Conservation (phyloP, 257 asterid species). For the Linderniella brevidens region DNA sequence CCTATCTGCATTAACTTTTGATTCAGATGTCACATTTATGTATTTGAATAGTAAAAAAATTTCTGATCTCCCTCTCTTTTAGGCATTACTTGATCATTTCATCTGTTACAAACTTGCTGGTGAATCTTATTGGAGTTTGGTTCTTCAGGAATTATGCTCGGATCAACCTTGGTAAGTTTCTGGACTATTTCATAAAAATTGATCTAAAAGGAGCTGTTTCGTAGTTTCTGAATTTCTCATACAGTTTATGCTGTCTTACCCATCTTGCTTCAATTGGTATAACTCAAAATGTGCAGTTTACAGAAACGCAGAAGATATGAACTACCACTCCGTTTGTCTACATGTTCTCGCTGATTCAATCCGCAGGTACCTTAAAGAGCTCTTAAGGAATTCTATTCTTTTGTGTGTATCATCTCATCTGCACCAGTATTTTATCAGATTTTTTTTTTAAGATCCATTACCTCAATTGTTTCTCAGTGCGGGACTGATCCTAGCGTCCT, state of each 20-base stretch:
- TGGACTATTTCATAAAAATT: too few relatives aligned
- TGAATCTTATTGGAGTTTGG: constrained; percentile 96
- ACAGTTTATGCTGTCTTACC: too few relatives aligned
- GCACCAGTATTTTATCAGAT: too few relatives aligned
- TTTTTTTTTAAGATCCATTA: not conserved
- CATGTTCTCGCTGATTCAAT: constrained; percentile 96
- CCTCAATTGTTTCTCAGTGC: constrained; percentile 50
- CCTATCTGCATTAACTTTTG: too few relatives aligned
- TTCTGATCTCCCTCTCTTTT: not conserved
- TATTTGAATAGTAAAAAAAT: too few relatives aligned
- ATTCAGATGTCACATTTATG: too few relatives aligned
- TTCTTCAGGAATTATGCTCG: constrained; percentile 94
- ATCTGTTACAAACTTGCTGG: constrained; percentile 84
- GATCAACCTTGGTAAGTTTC: constrained; percentile 47
- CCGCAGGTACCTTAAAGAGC: constrained; percentile 53
- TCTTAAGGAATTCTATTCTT: too few relatives aligned
- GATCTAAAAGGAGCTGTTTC: too few relatives aligned
- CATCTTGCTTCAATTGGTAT: too few relatives aligned
- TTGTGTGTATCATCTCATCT: too few relatives aligned
- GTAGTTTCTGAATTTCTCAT: too few relatives aligned
- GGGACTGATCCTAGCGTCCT: constrained; percentile 90
- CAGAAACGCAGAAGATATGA: constrained; percentile 94
- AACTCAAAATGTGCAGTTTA: constrained; percentile 71
- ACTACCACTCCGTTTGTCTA: constrained; percentile 81
- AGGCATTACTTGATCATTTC: constrained; percentile 96